Evolutionary conservation across 1,284 basidiomycete species (phyloP).

Genomic region (Pseudozyma sp.): DNA sequence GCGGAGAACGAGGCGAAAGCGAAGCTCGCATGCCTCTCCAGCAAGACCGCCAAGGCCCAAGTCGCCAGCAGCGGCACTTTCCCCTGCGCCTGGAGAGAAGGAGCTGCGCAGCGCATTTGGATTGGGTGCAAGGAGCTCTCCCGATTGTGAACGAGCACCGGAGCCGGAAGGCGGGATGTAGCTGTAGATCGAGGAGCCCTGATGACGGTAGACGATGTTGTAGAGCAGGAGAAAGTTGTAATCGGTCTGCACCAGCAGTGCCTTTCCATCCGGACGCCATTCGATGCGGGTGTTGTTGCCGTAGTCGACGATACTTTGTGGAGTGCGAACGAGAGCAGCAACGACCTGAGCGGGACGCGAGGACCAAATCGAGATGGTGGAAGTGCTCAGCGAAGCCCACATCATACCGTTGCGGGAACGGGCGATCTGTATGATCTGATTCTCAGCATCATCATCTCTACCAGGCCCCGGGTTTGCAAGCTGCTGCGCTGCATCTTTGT

Average conservation of each 20-base stretch:
- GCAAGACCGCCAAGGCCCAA: conserved; percentile 44
- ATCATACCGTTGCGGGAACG: conserved; percentile 53
- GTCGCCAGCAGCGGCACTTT: conserved; percentile 48
- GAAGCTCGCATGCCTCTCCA: conserved; percentile 47
- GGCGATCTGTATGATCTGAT: conserved; percentile 50
- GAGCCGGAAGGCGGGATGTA: conserved; percentile 54
- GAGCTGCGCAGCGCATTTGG: conserved; percentile 42
- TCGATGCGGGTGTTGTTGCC: conserved; percentile 56
- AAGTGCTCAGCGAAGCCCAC: conserved; percentile 56
- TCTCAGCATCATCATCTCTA: conserved; percentile 8
- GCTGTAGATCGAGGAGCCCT: conserved; percentile 48
- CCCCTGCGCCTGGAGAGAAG: conserved; percentile 59
- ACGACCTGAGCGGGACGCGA: conserved; percentile 62
- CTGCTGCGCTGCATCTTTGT: conserved; percentile 47
- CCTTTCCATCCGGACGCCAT: conserved; percentile 58
- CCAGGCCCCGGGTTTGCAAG: conserved; percentile 1
- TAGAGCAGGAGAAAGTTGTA: conserved; percentile 54
- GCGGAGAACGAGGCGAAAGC: conserved; percentile 58
- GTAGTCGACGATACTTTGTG: conserved; percentile 58
- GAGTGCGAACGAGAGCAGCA: conserved; percentile 58
- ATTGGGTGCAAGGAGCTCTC: conserved; percentile 51
- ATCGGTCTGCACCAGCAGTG: conserved; percentile 49
- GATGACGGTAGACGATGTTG: conserved; percentile 42
- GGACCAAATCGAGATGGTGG: conserved; percentile 57
- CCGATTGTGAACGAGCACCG: conserved; percentile 41